Conservation (phyloP, 192 early-diverging fungal species). For the Rhizophagus sp. region DNA sequence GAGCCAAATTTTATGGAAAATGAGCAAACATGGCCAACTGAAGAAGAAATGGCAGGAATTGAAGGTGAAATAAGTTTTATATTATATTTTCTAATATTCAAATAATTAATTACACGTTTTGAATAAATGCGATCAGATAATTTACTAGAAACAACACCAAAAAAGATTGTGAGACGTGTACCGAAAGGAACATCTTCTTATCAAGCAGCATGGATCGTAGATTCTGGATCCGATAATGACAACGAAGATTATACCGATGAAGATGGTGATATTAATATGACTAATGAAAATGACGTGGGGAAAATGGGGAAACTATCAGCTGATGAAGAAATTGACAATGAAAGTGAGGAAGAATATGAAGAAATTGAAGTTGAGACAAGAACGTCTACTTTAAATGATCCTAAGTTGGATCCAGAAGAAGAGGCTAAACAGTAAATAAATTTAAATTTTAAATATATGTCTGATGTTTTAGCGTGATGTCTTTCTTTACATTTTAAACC, state of each 20-base stretch:
- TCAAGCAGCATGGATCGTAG: constrained; percentile 97
- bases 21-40: constrained; percentile 99
- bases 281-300: constrained; percentile 40
- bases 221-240: constrained; percentile 72
- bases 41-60: constrained; percentile 87
- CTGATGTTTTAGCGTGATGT: background rate
- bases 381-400: constrained; percentile 27
- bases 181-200: constrained; percentile 96
- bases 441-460: background rate
- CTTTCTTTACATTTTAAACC: background rate
- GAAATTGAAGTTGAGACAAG: constrained; percentile 47
- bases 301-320: constrained; percentile 25
- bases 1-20: constrained; percentile 85
- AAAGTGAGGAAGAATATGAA: constrained; percentile 56
- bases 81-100: constrained; percentile 1
- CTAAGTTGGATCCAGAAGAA: constrained; percentile 43
- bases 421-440: constrained; percentile 44
- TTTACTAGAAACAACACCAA: constrained; percentile 38
- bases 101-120: constrained; percentile 33
- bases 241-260: constrained; percentile 57
- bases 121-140: constrained; percentile 41
- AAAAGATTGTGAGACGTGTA: constrained; percentile 67
- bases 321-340: constrained; percentile 33
- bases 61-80: constrained; percentile 46
- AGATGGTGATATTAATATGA: constrained; percentile 45